Evolutionary conservation across 1,139 yeast species (phyloP), one percentile per base, ranked within the genome.

Genomic region (Pichia sp.): DNA sequence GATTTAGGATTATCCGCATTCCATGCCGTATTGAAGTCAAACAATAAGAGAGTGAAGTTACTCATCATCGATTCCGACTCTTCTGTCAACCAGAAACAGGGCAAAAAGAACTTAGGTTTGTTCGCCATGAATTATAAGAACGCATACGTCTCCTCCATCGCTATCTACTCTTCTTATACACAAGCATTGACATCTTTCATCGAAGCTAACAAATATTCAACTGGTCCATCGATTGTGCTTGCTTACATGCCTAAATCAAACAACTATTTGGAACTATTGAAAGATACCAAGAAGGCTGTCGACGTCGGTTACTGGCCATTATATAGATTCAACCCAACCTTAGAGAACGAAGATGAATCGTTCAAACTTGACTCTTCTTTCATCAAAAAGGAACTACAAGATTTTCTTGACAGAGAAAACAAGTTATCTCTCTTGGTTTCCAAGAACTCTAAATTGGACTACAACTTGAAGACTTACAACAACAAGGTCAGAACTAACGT

Each of bases 231-330:
- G 0, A 78, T 92, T 55, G 88, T 92, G 45, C 79, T 93, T 63
- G 98, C 97, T 8, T 91, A 92, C 70, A 77, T 92, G 63, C 98
- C 99, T 44, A 95, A 87, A 67, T 71, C 73, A 48, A 51, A 52
- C 24, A 79, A 84, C 62, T 85, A 96, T 48, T 75, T 92, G 61
- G 79, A 83, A 29, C 83, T 91, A 49, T 77, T 92, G 61, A 85
- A 88, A 70, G 95, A 89, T 70, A 91, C 98, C 46, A 93, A 92
- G 72, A 76, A 75, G 61, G 95, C 97, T 27, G 96, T 92, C 51
- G 97, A 90, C 66, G 77, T 92, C 48, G 99, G 99, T 17, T 86
- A 86, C 74, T 91, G 97, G 96, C 99, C 99, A 51, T 79, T 92
- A 60, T 92, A 92, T 75, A 79, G 97, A 70, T 92, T 79, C 73